Conservation (phyloP, 768 basidiomycete genomes). For the Podaxis sp. region DNA sequence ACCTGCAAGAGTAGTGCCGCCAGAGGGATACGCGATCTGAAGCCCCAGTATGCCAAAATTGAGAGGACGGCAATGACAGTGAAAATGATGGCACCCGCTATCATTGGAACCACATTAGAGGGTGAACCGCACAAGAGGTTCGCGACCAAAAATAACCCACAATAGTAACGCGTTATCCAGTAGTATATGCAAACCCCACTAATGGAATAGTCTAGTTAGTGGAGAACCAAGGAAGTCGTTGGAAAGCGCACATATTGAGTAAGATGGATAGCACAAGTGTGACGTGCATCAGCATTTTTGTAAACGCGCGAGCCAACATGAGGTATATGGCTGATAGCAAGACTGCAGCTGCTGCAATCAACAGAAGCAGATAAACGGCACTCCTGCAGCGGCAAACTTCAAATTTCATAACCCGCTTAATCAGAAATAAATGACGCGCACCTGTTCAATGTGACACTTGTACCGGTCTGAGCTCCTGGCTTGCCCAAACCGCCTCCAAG, state of each 20-base stretch:
- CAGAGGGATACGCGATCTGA: slow-evolving; percentile 69
- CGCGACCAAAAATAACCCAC: slow-evolving; percentile 32
- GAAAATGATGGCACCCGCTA: slow-evolving; percentile 82
- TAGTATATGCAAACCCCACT: slow-evolving; percentile 75
- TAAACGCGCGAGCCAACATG: slow-evolving; percentile 67
- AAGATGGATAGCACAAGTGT: slow-evolving; percentile 60
- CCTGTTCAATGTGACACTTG: slow-evolving; percentile 61
- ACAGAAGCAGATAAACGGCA: slow-evolving; percentile 70
- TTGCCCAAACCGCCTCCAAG: slow-evolving; percentile 70
- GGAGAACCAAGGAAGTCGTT: background rate
- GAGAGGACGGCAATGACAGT: slow-evolving; percentile 76
- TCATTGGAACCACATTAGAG: background rate
- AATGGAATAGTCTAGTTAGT: background rate
- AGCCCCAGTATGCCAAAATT: slow-evolving; percentile 70
- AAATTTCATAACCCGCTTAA: background rate
- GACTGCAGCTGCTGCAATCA: slow-evolving; percentile 66
- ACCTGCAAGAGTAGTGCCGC: slow-evolving; percentile 76
- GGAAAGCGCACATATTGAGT: slow-evolving; percentile 53
- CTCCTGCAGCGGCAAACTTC: slow-evolving; percentile 36
- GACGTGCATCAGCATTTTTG: slow-evolving; percentile 72
- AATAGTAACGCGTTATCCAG: slow-evolving; percentile 67
- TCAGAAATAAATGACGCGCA: slow-evolving; percentile 23
- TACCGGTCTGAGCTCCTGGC: slow-evolving; percentile 53
- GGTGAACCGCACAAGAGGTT: too few relatives aligned
- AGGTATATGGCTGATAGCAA: slow-evolving; percentile 65